A percentile compares a stretch with the other conserved stretches of the same genome.
These are phyloP conservation scores for Suhomyces prunicola DNA, from an alignment of 805 yeast genomes.

Conservation along the genomic window DNA sequence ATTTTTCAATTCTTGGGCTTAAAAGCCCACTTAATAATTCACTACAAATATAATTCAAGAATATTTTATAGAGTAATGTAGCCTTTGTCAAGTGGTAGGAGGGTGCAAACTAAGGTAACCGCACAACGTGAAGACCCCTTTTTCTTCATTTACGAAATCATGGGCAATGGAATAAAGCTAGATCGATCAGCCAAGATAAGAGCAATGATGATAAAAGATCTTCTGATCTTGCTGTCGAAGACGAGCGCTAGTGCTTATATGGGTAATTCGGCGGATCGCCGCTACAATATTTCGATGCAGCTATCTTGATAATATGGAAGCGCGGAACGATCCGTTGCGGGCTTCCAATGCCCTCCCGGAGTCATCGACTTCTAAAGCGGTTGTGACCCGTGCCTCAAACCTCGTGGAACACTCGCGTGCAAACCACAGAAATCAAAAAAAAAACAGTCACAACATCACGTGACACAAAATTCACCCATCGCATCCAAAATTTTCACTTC, in stretches of 20 bases:
- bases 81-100: neutral
- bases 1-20: neutral
- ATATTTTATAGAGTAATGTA: neutral
- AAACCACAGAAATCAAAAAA: neutral
- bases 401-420: neutral
- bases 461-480: neutral
- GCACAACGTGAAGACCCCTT: too few relatives aligned
- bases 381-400: neutral
- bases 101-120: too few relatives aligned
- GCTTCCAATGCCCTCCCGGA: too few relatives aligned
- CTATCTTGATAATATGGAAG: neutral
- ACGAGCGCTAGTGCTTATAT: neutral
- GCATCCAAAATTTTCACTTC: constrained; percentile 3
- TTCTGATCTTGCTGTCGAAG: neutral
- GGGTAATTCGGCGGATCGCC: neutral
- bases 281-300: neutral
- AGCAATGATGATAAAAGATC: too few relatives aligned
- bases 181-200: neutral
- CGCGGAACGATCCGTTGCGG: neutral
- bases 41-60: neutral
- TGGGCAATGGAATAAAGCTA: neutral
- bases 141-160: too few relatives aligned
- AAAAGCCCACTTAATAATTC: neutral
- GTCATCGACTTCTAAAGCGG: neutral
- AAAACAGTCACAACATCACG: constrained; percentile 3